Percentiles rank a stretch among this genome's conserved stretches.
phyloP scores from a whole-genome alignment of 208 protist genomes.

The Porcisia deanei region DNA sequence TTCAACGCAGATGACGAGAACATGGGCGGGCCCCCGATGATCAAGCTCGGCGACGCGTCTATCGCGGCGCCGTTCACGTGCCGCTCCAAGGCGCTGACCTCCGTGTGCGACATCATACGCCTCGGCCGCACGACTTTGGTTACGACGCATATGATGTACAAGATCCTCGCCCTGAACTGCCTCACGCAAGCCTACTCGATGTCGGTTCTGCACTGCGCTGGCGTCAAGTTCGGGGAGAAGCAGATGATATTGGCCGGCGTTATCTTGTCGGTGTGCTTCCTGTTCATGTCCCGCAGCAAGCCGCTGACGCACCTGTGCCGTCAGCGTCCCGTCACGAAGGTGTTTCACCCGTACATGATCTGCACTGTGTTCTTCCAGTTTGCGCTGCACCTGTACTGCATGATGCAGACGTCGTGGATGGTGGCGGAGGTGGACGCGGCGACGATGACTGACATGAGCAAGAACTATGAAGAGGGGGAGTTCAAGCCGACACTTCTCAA shows the following conservation, averaged over 20 bases:
- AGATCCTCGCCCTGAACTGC: conserved; percentile 99
- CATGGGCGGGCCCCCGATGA: conserved; percentile 84
- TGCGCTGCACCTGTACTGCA: conserved; percentile 91
- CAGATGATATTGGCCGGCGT: conserved; percentile 97
- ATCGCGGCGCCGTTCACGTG: conserved; percentile 95
- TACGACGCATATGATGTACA: conserved; percentile 99
- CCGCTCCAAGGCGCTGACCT: conserved; percentile 86
- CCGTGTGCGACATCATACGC: conserved; percentile 94
- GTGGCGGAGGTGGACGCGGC: conserved; percentile 71
- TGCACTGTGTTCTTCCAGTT: conserved; percentile 96
- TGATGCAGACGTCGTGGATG: conserved; percentile 87
- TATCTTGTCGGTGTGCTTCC: conserved; percentile 96
- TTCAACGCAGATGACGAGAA: conserved; percentile 79
- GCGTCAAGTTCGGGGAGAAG: conserved; percentile 96
- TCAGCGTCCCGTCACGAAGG: conserved; percentile 90
- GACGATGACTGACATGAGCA: conserved; percentile 58
- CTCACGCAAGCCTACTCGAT: conserved; percentile 97
- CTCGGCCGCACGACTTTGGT: conserved; percentile 98
- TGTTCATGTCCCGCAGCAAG: conserved; percentile 97
- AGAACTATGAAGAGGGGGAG: conserved; percentile 71
- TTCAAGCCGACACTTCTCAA: conserved; percentile 98
- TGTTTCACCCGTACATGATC: conserved; percentile 97
- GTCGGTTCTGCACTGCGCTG: conserved; percentile 97
- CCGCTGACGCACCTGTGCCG: conserved; percentile 91
- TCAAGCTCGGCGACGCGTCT: conserved; percentile 93